These are phyloP conservation scores for Stephanodiscus triporus DNA, from an alignment of 108 stramenopile genomes.

Conservation along the genomic window DNA sequence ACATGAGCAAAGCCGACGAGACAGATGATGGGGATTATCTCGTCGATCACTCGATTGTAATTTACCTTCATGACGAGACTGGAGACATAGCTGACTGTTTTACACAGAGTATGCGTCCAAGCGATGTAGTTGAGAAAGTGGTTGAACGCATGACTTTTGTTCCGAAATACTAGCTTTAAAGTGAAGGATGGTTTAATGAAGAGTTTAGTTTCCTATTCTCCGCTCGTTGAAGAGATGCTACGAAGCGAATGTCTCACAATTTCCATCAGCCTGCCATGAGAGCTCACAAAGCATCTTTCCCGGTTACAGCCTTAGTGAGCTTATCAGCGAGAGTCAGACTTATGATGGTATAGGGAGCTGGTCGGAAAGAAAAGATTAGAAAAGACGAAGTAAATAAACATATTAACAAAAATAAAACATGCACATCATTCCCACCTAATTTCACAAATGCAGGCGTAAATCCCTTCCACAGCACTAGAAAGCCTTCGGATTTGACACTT, in stretches of 20 bases:
- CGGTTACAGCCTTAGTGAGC: slow-evolving; percentile 34
- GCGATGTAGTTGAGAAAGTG: slow-evolving; percentile 91
- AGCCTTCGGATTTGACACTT: slow-evolving; percentile 25
- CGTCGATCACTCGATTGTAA: slow-evolving; percentile 99
- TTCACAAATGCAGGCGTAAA: slow-evolving; percentile 44
- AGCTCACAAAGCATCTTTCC: slow-evolving; percentile 37
- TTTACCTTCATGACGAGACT: slow-evolving; percentile 95
- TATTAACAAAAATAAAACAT: too few relatives aligned
- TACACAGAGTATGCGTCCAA: slow-evolving; percentile 94
- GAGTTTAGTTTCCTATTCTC: not conserved
- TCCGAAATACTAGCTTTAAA: slow-evolving; percentile 47
- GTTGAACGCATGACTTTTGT: slow-evolving; percentile 80
- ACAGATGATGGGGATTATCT: slow-evolving; percentile 98
- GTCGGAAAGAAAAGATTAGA: not conserved
- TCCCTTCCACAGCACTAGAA: slow-evolving; percentile 26
- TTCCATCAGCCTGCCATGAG: not conserved
- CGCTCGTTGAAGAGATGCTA: too few relatives aligned
- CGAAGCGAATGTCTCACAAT: too few relatives aligned
- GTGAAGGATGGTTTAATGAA: too few relatives aligned
- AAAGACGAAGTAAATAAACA: too few relatives aligned
- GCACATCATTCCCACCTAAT: too few relatives aligned
- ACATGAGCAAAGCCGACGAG: slow-evolving; percentile 94
- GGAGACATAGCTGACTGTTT: slow-evolving; percentile 98
- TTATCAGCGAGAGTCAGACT: slow-evolving; percentile 45
- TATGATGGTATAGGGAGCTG: slow-evolving; percentile 43